Base-by-base conservation (phyloP, 208 protist species). In the Balamuthia mandrillaris region DNA sequence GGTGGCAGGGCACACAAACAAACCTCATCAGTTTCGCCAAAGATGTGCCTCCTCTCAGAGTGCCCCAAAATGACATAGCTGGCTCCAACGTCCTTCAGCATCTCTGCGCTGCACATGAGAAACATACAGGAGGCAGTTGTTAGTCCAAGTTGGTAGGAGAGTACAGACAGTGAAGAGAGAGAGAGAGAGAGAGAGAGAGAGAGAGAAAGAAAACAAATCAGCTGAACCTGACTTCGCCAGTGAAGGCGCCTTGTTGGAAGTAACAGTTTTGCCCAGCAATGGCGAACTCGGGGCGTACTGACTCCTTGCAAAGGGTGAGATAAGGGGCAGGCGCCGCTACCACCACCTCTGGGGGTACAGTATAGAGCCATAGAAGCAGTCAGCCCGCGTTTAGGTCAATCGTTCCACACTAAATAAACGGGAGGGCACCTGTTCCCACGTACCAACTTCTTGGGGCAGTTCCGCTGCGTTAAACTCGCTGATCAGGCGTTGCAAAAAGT, bases 41-140 rank as follows among this genome's bases (percentile, higher is more conserved):
- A 98, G 91, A 98, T 95, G 44, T 94, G 86, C 81, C 98, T 93
- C 44, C 98, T 94, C 92, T 99, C 98, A 86, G 93, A 97, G 93
- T 99, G 98, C 70, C 98, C 98, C 33, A 99, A 70, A 52, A 99
- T 97, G 42, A 97, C 89, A 93, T 94, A 98, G 37, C 97, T 79
- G 45, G 97, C 60, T 68, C 94, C 95, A 14, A 95, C 74, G 82
- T 99, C 98, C 84, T 95, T 95, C 33, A 99, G 81, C 91, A 98
- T 98, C 6, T 33, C 31, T 7, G 21, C 31, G 27, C 75, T 82
- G 35, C n/a, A n/a, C n/a, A n/a, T n/a, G n/a, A n/a, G n/a, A n/a
- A n/a, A n/a, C n/a, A n/a, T n/a, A n/a, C n/a, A n/a, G n/a, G n/a
- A n/a, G n/a, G n/a, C n/a, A n/a, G n/a, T n/a, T n/a, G n/a, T n/a